Conservation (phyloP, 2,329 filamentous ascomycete genomes). For the Coniochaeta sp. region DNA sequence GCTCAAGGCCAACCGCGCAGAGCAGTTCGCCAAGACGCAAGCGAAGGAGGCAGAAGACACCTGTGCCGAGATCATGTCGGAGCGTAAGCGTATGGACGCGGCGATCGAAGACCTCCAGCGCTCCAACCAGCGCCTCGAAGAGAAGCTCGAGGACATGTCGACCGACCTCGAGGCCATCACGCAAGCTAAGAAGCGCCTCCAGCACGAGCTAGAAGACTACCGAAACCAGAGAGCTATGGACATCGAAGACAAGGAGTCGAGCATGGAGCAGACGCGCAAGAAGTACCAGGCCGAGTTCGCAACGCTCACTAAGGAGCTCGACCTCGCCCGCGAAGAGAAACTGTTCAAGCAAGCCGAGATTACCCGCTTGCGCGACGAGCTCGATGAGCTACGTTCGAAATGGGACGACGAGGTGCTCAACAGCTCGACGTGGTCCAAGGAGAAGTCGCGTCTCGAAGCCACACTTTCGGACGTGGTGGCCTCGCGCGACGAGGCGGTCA, state of each 20-base stretch:
- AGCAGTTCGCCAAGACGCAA: slow-evolving; percentile 89
- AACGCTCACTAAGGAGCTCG: slow-evolving; percentile 82
- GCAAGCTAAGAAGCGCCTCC: slow-evolving; percentile 87
- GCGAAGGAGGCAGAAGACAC: slow-evolving; percentile 87
- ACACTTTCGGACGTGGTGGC: slow-evolving; percentile 82
- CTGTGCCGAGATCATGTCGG: slow-evolving; percentile 82
- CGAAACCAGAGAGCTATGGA: slow-evolving; percentile 91
- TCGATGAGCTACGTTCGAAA: slow-evolving; percentile 89
- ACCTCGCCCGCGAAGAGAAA: slow-evolving; percentile 84
- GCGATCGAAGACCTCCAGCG: slow-evolving; percentile 84
- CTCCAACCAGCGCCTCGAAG: slow-evolving; percentile 83
- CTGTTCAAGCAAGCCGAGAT: slow-evolving; percentile 84
- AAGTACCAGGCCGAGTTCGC: slow-evolving; percentile 96
- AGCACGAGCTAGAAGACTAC: slow-evolving; percentile 97
- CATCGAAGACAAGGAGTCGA: slow-evolving; percentile 92
- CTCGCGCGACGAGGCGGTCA: slow-evolving; percentile 88
- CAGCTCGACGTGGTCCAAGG: slow-evolving; percentile 96
- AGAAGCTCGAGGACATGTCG: slow-evolving; percentile 83
- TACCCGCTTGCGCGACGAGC: slow-evolving; percentile 82
- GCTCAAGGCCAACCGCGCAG: slow-evolving; percentile 82
- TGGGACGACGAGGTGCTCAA: slow-evolving; percentile 99
- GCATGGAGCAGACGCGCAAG: slow-evolving; percentile 92
- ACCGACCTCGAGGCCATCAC: slow-evolving; percentile 80
- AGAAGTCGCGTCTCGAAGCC: slow-evolving; percentile 86
- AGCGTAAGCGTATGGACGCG: slow-evolving; percentile 83